Evolutionary conservation across 805 yeast genomes (phyloP).

Genomic region (Ogataea polymorpha): DNA sequence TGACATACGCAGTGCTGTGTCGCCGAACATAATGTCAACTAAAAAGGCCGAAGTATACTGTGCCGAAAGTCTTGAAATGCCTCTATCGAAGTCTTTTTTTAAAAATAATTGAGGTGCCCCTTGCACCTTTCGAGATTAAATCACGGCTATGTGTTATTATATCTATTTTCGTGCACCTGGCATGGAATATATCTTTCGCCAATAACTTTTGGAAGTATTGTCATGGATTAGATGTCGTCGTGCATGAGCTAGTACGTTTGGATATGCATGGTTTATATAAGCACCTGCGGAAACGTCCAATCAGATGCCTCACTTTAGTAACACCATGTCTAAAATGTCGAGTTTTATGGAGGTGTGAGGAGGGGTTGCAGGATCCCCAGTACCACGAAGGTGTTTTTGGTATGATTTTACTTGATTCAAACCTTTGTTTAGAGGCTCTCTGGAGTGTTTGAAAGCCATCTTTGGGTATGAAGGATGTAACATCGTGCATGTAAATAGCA

Average conservation of each 20-base stretch:
- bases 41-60: background rate
- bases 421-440: conserved; percentile 1
- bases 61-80: background rate
- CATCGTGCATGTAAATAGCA: conserved; percentile 1
- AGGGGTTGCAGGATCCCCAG: conserved; percentile 1
- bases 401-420: conserved; percentile 1
- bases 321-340: conserved; percentile 1
- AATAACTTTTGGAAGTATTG: background rate
- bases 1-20: conserved; percentile 1
- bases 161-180: background rate
- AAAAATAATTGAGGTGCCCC: conserved; percentile 1
- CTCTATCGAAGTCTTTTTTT: background rate
- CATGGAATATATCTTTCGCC: conserved; percentile 1
- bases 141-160: conserved; percentile 1
- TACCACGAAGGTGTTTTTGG: conserved; percentile 1
- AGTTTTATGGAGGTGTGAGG: background rate
- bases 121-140: conserved; percentile 1
- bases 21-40: background rate
- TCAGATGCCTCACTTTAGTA: conserved; percentile 1
- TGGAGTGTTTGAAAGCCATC: background rate
- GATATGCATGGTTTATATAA: conserved; percentile 1
- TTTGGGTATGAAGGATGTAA: conserved; percentile 1
- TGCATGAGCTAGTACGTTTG: conserved; percentile 1
- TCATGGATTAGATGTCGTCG: background rate
- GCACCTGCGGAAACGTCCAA: conserved; percentile 2